phyloP scores from a whole-genome alignment of 257 asterid species.

The Solanum sparsipilum region DNA sequence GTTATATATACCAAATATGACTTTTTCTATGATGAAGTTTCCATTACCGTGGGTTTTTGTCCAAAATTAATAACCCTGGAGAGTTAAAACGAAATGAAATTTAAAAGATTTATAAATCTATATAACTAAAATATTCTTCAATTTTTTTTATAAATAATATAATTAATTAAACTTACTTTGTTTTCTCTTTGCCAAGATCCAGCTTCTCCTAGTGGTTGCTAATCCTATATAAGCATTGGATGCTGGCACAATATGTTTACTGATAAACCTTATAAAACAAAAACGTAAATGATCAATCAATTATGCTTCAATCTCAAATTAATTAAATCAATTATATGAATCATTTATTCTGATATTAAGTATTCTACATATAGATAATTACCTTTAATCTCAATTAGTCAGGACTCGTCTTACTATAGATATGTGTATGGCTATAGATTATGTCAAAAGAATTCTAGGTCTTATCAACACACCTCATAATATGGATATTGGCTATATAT shows the following conservation, averaged over 20 bases:
- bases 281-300: too few species aligned
- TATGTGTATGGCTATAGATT: neutral
- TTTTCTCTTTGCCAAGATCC: constrained; percentile 71
- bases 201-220: constrained; percentile 36
- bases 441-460: neutral
- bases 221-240: constrained; percentile 42
- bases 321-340: neutral
- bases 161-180: constrained; percentile 24
- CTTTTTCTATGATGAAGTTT: constrained; percentile 28
- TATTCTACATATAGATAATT: too few species aligned
- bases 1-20: constrained; percentile 39
- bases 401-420: too few species aligned
- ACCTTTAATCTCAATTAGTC: too few species aligned
- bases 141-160: neutral
- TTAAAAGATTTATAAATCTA: neutral
- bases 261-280: neutral
- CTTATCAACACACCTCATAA: neutral
- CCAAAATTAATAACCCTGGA: constrained; percentile 69
- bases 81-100: neutral
- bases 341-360: too few species aligned
- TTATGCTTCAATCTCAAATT: neutral
- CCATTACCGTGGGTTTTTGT: constrained; percentile 28
- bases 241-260: constrained; percentile 23
- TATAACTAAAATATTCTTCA: neutral
- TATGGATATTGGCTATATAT: neutral